Conservation (phyloP, 768 basidiomycete species). For the Leucosporidium scottii region DNA sequence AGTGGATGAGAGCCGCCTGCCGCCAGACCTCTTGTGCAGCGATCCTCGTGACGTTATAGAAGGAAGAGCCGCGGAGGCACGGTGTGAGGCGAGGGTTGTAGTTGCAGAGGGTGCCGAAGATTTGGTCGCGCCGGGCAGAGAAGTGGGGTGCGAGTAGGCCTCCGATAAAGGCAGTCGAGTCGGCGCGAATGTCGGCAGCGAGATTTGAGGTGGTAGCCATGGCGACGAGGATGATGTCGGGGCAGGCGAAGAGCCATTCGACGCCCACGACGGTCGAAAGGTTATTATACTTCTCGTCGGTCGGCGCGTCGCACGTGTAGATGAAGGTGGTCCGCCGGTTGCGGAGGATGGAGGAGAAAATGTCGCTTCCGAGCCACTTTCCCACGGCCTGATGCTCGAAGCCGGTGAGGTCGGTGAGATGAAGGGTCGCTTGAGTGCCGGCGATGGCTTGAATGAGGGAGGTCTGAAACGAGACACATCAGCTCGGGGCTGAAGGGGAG, state of each 20-base stretch:
- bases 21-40: slow-evolving; percentile 13
- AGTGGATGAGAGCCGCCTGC: slow-evolving; percentile 8
- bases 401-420: neutral
- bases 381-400: neutral
- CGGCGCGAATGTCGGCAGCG: neutral
- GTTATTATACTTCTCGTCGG: neutral
- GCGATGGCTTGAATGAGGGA: neutral
- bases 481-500: neutral
- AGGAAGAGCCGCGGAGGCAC: neutral
- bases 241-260: neutral
- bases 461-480: neutral
- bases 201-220: neutral
- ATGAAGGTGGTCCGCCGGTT: neutral
- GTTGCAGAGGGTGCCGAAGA: neutral
- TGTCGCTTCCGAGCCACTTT: neutral
- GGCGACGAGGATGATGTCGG: neutral
- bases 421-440: neutral
- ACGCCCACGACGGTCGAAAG: neutral
- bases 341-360: neutral
- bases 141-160: neutral
- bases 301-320: neutral
- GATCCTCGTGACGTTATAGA: slow-evolving; percentile 7
- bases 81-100: neutral
- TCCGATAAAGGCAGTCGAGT: neutral
- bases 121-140: neutral